These are phyloP conservation scores for Penicillium nucicola DNA, from an alignment of 495 filamentous ascomycete genomes.

Conservation along the genomic window DNA sequence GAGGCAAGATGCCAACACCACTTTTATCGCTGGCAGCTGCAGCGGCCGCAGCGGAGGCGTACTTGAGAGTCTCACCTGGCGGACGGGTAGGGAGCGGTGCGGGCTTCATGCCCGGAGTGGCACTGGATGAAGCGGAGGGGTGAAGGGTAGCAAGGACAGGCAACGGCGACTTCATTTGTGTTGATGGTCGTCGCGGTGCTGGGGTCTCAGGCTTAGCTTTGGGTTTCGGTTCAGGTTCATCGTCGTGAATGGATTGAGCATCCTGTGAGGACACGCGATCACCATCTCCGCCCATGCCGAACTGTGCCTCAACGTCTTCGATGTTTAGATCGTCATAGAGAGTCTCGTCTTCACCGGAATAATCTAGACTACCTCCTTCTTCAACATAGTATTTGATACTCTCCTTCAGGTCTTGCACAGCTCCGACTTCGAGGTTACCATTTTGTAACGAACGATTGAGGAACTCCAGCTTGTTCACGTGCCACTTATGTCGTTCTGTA, in stretches of 20 bases:
- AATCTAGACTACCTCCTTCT: slow-evolving; percentile 83
- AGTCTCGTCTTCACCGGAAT: slow-evolving; percentile 78
- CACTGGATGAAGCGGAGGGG: slow-evolving; percentile 49
- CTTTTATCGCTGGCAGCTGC: slow-evolving; percentile 90
- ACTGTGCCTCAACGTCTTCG: slow-evolving; percentile 79
- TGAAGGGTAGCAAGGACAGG: slow-evolving; percentile 81
- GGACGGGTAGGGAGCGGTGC: slow-evolving; percentile 80
- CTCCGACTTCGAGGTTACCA: slow-evolving; percentile 78
- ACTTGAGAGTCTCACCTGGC: slow-evolving; percentile 88
- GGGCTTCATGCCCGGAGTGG: slow-evolving; percentile 81
- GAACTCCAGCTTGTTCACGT: slow-evolving; percentile 87
- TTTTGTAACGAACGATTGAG: slow-evolving; percentile 88
- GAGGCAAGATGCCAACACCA: slow-evolving; percentile 82
- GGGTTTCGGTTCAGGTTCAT: slow-evolving; percentile 62
- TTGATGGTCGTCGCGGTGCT: slow-evolving; percentile 70
- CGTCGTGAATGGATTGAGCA: slow-evolving; percentile 87
- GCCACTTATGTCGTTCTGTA: slow-evolving; percentile 95
- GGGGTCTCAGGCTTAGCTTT: slow-evolving; percentile 47
- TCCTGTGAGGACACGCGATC: slow-evolving; percentile 94
- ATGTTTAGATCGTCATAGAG: slow-evolving; percentile 95
- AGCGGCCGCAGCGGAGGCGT: slow-evolving; percentile 92
- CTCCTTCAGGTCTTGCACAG: slow-evolving; percentile 84
- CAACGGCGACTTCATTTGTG: slow-evolving; percentile 90
- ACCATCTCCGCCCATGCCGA: slow-evolving; percentile 75
- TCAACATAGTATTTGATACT: slow-evolving; percentile 93